Conservation (phyloP, 2,329 filamentous ascomycete genomes). For the Atkinsonella hypoxylon region DNA sequence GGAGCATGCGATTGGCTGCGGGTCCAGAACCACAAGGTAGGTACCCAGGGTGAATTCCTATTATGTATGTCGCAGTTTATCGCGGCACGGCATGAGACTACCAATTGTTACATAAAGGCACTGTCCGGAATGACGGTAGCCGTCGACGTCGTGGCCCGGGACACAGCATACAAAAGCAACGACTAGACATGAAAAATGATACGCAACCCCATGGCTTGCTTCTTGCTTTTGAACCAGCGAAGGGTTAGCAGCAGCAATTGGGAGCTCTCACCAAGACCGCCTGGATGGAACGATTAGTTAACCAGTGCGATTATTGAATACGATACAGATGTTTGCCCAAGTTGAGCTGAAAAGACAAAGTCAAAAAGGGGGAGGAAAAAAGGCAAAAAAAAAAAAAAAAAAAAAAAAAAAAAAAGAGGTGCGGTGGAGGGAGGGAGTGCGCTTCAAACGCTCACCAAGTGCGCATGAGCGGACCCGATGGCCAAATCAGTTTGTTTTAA, state of each 20-base stretch:
- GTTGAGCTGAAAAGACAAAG: constrained; percentile 2
- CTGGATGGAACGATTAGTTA: background rate
- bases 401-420: background rate
- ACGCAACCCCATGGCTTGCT: background rate
- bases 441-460: background rate
- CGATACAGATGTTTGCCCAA: background rate
- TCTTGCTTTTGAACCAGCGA: background rate
- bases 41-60: background rate
- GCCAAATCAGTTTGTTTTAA: background rate
- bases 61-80: background rate
- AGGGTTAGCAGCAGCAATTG: background rate
- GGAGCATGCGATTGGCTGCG: background rate
- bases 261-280: background rate
- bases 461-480: background rate
- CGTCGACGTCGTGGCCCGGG: constrained; percentile 4
- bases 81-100: background rate
- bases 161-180: constrained; percentile 6
- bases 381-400: background rate
- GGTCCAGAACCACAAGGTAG: background rate
- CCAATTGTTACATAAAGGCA: background rate
- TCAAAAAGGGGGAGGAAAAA: background rate
- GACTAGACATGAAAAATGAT: background rate
- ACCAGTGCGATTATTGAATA: background rate
- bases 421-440: background rate
- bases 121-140: constrained; percentile 1